A percentile compares a stretch with the other conserved stretches of the same genome.
phyloP scores from a whole-genome alignment of 345 rosid species.

The Brassica cretica region DNA sequence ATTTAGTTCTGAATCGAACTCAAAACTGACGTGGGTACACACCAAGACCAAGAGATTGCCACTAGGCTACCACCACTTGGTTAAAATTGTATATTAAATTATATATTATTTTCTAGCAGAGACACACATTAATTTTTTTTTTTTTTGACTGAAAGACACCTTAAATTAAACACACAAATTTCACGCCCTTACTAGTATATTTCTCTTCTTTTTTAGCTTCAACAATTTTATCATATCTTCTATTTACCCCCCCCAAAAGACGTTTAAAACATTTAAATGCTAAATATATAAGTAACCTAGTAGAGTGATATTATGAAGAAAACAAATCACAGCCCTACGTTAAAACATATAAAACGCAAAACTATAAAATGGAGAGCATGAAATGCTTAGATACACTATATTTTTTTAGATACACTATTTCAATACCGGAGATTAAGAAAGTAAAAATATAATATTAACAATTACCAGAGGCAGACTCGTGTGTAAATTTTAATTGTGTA shows the following conservation, averaged over 20 bases:
- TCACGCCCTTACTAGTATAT: neutral
- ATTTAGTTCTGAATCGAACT: too few species aligned
- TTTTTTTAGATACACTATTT: too few species aligned
- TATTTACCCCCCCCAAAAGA: neutral
- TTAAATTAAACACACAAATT: neutral
- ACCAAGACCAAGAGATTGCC: too few species aligned
- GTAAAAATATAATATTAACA: neutral
- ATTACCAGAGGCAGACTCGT: neutral
- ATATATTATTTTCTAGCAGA: constrained; percentile 42
- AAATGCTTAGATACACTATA: neutral
- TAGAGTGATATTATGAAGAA: neutral
- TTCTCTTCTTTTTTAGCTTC: neutral
- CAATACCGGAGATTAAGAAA: neutral
- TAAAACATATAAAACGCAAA: neutral
- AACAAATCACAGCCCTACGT: neutral
- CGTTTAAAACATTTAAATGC: too few species aligned
- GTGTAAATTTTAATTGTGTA: neutral
- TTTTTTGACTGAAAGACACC: too few species aligned
- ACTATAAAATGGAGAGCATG: neutral
- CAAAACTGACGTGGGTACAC: too few species aligned
- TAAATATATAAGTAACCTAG: neutral
- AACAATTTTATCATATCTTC: neutral
- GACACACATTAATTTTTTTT: constrained; percentile 22
- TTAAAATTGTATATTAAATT: neutral
- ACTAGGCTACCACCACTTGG: too few species aligned